Evolutionary conservation across 257 asterid species (phyloP).

Genomic region (Knoxia roxburghii): DNA sequence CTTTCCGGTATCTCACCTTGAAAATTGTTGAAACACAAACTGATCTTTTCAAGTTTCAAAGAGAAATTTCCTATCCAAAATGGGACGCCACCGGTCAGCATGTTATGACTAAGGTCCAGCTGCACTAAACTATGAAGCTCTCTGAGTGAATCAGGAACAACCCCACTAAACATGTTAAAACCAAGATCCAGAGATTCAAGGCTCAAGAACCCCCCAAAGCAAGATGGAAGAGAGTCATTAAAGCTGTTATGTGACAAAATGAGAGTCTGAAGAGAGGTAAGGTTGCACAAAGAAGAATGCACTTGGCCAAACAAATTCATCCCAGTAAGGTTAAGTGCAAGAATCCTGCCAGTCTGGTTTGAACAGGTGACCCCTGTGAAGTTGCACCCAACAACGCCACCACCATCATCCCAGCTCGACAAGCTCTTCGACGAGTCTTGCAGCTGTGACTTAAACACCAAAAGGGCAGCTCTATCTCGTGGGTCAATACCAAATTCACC

Average conservation of each 20-base stretch:
- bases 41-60: conserved; percentile 36
- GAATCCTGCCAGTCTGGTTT: conserved; percentile 52
- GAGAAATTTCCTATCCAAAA: conserved; percentile 71
- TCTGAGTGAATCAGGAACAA: conserved; percentile 31
- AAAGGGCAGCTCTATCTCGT: conserved; percentile 50
- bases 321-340: conserved; percentile 65
- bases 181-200: conserved; percentile 61
- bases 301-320: conserved; percentile 55
- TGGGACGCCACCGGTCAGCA: conserved; percentile 45
- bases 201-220: conserved; percentile 39
- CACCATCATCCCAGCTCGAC: conserved; percentile 44
- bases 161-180: conserved; percentile 43
- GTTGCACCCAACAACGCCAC: conserved; percentile 18
- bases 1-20: conserved; percentile 50
- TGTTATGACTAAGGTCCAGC: conserved; percentile 63
- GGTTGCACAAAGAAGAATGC: conserved; percentile 63
- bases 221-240: conserved; percentile 47
- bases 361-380: conserved; percentile 57
- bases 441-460: conserved; percentile 52
- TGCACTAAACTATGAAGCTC: conserved; percentile 27
- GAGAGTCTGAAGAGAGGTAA: conserved; percentile 55
- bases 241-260: conserved; percentile 57
- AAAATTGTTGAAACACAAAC: conserved; percentile 56
- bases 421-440: conserved; percentile 44
- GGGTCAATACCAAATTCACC: conserved; percentile 17